These are phyloP conservation scores for Vigna radiata DNA, from an alignment of 306 rosid genomes.

Conservation along the genomic window DNA sequence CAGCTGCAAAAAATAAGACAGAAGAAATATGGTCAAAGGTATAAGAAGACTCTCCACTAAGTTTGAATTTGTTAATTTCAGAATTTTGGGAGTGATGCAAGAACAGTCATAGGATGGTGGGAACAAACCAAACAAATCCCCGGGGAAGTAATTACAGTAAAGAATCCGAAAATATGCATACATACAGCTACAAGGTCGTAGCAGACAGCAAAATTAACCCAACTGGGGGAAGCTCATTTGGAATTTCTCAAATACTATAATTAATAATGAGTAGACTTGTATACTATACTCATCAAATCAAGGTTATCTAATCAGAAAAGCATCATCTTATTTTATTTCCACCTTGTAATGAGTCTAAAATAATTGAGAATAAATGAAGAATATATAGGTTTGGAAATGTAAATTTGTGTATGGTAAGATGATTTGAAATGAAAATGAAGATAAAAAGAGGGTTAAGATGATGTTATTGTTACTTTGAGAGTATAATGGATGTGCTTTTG, in stretches of 20 bases:
- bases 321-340: slow-evolving; percentile 30
- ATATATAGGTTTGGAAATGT: neutral
- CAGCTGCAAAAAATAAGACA: slow-evolving; percentile 6
- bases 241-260: slow-evolving; percentile 30
- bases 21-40: slow-evolving; percentile 31
- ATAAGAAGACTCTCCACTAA: slow-evolving; percentile 34
- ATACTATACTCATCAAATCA: slow-evolving; percentile 39
- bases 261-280: slow-evolving; percentile 48
- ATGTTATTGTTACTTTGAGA: neutral
- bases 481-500: slow-evolving; percentile 41
- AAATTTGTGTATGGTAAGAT: neutral
- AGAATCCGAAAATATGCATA: slow-evolving; percentile 2
- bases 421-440: neutral
- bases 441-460: neutral
- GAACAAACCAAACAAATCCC: slow-evolving; percentile 38
- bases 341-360: neutral
- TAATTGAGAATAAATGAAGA: neutral
- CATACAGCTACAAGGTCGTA: slow-evolving; percentile 22
- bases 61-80: slow-evolving; percentile 32
- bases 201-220: slow-evolving; percentile 27
- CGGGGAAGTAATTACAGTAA: slow-evolving; percentile 13
- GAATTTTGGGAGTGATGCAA: slow-evolving; percentile 12
- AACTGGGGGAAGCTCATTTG: slow-evolving; percentile 14
- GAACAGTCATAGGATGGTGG: slow-evolving; percentile 22
- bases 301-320: slow-evolving; percentile 54